Base-by-base conservation (phyloP, 257 asterid genomes). In the Przewalskia tangutica region DNA sequence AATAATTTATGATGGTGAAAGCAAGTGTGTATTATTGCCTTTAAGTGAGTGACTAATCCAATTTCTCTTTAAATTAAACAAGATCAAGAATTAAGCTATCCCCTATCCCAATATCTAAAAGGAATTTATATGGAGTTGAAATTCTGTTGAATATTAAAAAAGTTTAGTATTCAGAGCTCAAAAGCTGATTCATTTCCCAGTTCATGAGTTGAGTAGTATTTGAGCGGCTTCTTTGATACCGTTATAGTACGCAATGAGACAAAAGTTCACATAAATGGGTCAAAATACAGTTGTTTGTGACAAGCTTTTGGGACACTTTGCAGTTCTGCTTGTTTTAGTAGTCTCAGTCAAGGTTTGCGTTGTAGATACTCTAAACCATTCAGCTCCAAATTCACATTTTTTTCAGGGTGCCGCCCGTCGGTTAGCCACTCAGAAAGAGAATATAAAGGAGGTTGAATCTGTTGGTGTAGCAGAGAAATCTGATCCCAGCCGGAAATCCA, bases 371-470 rank as follows among this genome's bases (percentile, higher is more conserved):
- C 63, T 65, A 65, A 36, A 32, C 27, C 46, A 65, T 66, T 65
- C 32, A 81, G 18, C 50, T 65, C 50, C 44, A 12, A 40, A 34
- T 62, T 77, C 59, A 55, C 55, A 14, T 13, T 77, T 42, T 78
- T 50, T 6, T 8, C 88, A 95, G 99, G 99, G 97, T 83, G 99
- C 99, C 75, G 98, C 98, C 85, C 93, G 98, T 34, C 97, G 98
- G 68, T 85, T 95, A 84, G 84, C 89, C 67, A 91, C 97, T 13
- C 99, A 96, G 81, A 92, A 89, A 38, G 90, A 92, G 90, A 84
- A 86, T 81, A 71, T 93, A 58, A 97, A 95, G 87, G 92, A 92
- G 82, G 96, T 95, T 83, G 98, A 95, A 85, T 95, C 99, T 51
- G 94, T 93, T 85, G 99, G 99, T 80, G 97, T 66, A 84, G 91